These are phyloP conservation scores for Linderina pennispora DNA, from an alignment of 192 early-diverging fungal genomes.

Conservation along the genomic window DNA sequence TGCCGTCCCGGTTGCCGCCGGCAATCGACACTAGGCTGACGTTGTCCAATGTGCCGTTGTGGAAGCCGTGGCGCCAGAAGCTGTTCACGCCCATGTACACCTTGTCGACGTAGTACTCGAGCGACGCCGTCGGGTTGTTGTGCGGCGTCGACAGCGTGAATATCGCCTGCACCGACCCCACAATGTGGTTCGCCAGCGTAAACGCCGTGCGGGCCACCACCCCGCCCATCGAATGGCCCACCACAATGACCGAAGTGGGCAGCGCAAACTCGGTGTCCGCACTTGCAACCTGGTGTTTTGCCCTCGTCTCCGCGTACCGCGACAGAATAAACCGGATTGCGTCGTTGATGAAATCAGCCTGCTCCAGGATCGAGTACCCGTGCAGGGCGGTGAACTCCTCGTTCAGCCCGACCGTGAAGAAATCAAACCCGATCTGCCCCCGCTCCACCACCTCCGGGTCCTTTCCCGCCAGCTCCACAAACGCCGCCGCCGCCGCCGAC, in stretches of 20 bases:
- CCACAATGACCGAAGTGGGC: conserved; percentile 71
- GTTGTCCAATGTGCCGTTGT: conserved; percentile 38
- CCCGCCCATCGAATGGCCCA: conserved; percentile 96
- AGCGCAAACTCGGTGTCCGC: conserved; percentile 31
- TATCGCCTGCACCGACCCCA: conserved; percentile 70
- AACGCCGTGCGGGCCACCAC: conserved; percentile 82
- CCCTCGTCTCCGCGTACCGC: conserved; percentile 52
- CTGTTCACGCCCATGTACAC: conserved; percentile 63
- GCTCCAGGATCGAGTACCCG: conserved; percentile 72
- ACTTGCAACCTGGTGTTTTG: conserved; percentile 5
- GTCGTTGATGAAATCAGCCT: conserved; percentile 81
- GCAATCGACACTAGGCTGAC: conserved; percentile 83
- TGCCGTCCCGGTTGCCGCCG: conserved; percentile 81
- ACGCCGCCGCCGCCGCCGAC: conserved; percentile 56
- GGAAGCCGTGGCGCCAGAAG: conserved; percentile 60
- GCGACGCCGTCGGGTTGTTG: conserved; percentile 65
- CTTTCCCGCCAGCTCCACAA: conserved; percentile 38
- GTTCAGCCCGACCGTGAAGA: conserved; percentile 67
- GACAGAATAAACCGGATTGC: conserved; percentile 71
- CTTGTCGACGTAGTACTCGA: conserved; percentile 50
- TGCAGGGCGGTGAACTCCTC: conserved; percentile 92
- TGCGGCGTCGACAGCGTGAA: conserved; percentile 90
- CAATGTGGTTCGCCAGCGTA: conserved; percentile 60
- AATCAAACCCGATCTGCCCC: conserved; percentile 45
- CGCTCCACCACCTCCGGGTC: conserved; percentile 6